Percentiles rank a stretch among this genome's conserved stretches.
Evolutionary conservation across 2,329 filamentous ascomycete genomes (phyloP).

Genomic region (Grosmannia huntii): DNA sequence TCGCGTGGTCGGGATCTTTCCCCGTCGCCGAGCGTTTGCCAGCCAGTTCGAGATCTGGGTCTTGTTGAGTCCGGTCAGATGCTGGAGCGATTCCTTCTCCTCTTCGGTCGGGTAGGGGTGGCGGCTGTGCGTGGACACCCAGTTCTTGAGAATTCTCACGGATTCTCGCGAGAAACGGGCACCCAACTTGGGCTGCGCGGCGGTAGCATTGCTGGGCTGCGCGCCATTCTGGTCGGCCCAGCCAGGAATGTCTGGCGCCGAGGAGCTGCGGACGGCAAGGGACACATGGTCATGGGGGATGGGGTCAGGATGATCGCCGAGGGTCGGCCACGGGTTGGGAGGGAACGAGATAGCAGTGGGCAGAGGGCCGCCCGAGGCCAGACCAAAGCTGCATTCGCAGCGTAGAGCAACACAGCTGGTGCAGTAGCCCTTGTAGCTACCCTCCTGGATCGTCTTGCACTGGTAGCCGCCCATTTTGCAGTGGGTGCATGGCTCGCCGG

Average conservation of each 20-base stretch:
- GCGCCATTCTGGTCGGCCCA: slow-evolving; percentile 5
- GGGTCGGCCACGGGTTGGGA: slow-evolving; percentile 30
- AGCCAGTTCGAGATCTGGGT: slow-evolving; percentile 87
- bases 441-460: slow-evolving; percentile 48
- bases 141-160: slow-evolving; percentile 68
- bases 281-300: slow-evolving; percentile 21
- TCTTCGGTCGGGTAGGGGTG: slow-evolving; percentile 84
- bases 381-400: slow-evolving; percentile 45
- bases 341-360: slow-evolving; percentile 27
- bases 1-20: slow-evolving; percentile 59
- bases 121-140: slow-evolving; percentile 66
- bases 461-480: slow-evolving; percentile 40
- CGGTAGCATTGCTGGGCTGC: slow-evolving; percentile 15
- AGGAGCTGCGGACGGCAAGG: neutral
- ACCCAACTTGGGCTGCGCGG: slow-evolving; percentile 46
- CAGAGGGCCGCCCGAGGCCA: slow-evolving; percentile 17
- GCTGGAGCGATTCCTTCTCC: slow-evolving; percentile 69
- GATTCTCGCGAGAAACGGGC: slow-evolving; percentile 71
- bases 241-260: slow-evolving; percentile 2
- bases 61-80: slow-evolving; percentile 66
- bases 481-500: slow-evolving; percentile 35
- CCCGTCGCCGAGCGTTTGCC: slow-evolving; percentile 72
- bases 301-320: slow-evolving; percentile 29
- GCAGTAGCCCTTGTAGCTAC: slow-evolving; percentile 46
- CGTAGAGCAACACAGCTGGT: slow-evolving; percentile 49